phyloP scores from a whole-genome alignment of 1,284 basidiomycete species.

The Leccinum subrobustum region DNA sequence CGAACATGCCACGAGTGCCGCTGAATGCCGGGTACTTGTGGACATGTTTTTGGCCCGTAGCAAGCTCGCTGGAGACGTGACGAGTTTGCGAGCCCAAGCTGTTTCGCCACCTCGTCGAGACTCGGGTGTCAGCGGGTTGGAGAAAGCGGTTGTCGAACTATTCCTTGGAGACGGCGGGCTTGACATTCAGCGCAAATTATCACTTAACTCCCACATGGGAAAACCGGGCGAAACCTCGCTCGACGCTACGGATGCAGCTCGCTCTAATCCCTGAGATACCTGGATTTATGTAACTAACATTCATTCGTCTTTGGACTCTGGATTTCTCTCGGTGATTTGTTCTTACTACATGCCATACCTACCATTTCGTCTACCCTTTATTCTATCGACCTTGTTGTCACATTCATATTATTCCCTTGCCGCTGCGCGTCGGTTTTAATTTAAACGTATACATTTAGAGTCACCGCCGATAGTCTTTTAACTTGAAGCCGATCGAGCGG shows the following conservation, averaged over 20 bases:
- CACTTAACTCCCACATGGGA: not conserved
- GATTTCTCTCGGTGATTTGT: constrained; percentile 6
- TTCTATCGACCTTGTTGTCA: constrained; percentile 10
- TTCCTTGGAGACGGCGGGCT: constrained; percentile 42
- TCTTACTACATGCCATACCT: constrained; percentile 10
- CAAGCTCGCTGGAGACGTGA: constrained; percentile 32
- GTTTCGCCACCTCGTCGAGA: constrained; percentile 11
- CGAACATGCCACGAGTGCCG: constrained; percentile 67
- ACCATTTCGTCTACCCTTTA: constrained; percentile 19
- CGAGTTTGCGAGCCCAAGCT: constrained; percentile 5
- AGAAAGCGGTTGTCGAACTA: constrained; percentile 49
- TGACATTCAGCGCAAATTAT: not conserved
- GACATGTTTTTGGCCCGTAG: constrained; percentile 77
- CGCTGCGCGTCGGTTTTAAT: constrained; percentile 16
- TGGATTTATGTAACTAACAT: not conserved
- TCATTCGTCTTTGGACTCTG: constrained; percentile 2
- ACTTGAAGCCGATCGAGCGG: not conserved
- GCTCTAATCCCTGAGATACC: constrained; percentile 15
- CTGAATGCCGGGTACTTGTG: constrained; percentile 82
- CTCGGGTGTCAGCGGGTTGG: constrained; percentile 8
- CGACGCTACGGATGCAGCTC: not conserved
- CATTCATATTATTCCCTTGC: constrained; percentile 15
- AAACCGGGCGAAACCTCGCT: constrained; percentile 5
- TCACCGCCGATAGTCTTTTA: constrained; percentile 5
- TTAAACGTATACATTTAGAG: constrained; percentile 14